Percentiles rank a stretch among this genome's conserved stretches.
phyloP scores from a whole-genome alignment of 306 rosid genomes.

The Canavalia ensiformis region DNA sequence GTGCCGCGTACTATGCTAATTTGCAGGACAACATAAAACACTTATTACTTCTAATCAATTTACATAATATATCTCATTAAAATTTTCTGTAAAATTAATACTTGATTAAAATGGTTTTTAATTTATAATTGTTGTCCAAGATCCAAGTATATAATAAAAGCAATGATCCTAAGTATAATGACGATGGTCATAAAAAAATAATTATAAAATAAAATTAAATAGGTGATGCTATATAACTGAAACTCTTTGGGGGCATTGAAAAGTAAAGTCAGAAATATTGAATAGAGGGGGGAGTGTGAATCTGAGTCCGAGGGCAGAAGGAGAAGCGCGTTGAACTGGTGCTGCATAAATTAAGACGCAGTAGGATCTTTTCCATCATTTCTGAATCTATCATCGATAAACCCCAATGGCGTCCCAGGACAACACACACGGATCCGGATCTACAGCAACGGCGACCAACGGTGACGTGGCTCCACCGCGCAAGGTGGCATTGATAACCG shows the following conservation, averaged over 20 bases:
- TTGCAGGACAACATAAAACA: not conserved
- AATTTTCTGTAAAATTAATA: not conserved
- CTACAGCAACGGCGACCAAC: conserved; percentile 51
- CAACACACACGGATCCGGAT: conserved; percentile 58
- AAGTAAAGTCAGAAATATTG: not conserved
- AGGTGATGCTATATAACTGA: too few relatives aligned
- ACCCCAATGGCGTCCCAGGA: conserved; percentile 71
- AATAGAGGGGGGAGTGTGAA: not conserved
- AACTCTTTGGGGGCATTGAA: not conserved
- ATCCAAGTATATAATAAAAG: too few relatives aligned
- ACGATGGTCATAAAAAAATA: not conserved
- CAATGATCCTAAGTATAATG: too few relatives aligned
- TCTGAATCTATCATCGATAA: too few relatives aligned
- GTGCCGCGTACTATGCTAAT: not conserved
- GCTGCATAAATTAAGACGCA: conserved; percentile 2
- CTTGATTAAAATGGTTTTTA: not conserved
- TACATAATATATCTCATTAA: not conserved
- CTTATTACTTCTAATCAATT: not conserved
- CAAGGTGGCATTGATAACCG: conserved; percentile 87
- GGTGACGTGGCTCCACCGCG: conserved; percentile 52
- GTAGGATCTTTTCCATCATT: not conserved
- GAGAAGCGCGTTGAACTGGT: conserved; percentile 7
- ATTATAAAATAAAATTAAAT: not conserved
- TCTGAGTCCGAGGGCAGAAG: not conserved
- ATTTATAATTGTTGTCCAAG: too few relatives aligned